phyloP scores from a whole-genome alignment of 352 stramenopile genomes.

The Phytopythium boreale region DNA sequence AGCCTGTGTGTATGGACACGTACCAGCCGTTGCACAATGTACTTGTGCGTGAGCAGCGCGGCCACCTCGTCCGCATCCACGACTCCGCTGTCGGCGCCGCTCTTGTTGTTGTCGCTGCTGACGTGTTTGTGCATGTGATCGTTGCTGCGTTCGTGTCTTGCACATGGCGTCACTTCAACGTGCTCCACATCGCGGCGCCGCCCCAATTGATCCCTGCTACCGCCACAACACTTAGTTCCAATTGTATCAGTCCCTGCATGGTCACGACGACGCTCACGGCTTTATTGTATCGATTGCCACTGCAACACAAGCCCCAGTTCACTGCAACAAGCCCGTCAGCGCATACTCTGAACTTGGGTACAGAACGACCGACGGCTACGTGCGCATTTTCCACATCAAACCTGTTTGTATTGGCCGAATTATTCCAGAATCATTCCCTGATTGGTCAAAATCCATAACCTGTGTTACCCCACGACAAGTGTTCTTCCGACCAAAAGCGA shows the following conservation, averaged over 20 bases:
- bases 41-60: constrained; percentile 45
- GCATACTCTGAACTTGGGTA: neutral
- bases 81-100: neutral
- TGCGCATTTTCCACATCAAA: neutral
- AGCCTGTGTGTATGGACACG: too few relatives aligned
- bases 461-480: too few relatives aligned
- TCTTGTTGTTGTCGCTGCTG: neutral
- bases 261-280: too few relatives aligned
- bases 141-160: too few relatives aligned
- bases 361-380: too few relatives aligned
- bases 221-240: neutral
- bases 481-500: too few relatives aligned
- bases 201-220: too few relatives aligned
- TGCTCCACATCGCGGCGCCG: neutral
- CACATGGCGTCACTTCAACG: neutral
- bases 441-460: neutral
- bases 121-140: neutral
- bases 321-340: too few relatives aligned
- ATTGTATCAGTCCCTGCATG: neutral
- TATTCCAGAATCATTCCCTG: neutral
- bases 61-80: constrained; percentile 12
- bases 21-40: constrained; percentile 33
- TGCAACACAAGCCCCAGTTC: too few relatives aligned
- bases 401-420: neutral
- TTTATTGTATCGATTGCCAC: too few relatives aligned